A percentile compares a stretch with the other conserved stretches of the same genome.
Evolutionary conservation across 352 stramenopile genomes (phyloP).

Genomic region (Pythium oligandrum): DNA sequence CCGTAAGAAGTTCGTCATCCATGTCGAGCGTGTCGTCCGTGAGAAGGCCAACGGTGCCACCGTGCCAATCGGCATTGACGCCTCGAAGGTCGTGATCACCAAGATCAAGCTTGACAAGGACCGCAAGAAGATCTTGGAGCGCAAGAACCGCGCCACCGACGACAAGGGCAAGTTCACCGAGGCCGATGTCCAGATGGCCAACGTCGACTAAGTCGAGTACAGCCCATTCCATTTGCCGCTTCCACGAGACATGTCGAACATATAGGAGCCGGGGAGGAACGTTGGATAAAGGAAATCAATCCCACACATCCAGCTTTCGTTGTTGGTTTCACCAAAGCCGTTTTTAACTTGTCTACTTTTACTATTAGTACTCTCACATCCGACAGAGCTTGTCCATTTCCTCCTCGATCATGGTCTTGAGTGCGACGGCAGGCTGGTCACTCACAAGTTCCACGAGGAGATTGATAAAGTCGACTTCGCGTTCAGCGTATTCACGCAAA

Average conservation of each 20-base stretch:
- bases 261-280: too few relatives aligned
- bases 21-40: constrained; percentile 97
- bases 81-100: constrained; percentile 98
- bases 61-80: constrained; percentile 96
- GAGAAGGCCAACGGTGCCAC: constrained; percentile 98
- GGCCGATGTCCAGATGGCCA: constrained; percentile 82
- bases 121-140: constrained; percentile 98
- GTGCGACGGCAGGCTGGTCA: constrained; percentile 51
- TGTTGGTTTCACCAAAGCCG: too few relatives aligned
- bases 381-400: constrained; percentile 53
- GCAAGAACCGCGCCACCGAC: constrained; percentile 92
- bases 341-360: too few relatives aligned
- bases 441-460: constrained; percentile 72
- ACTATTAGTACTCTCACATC: too few relatives aligned
- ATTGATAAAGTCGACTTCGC: constrained; percentile 80
- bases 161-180: constrained; percentile 90
- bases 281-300: too few relatives aligned
- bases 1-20: constrained; percentile 99
- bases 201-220: constrained; percentile 75
- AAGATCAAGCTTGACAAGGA: constrained; percentile 99
- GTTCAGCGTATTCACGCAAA: constrained; percentile 63
- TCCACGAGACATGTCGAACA: too few relatives aligned
- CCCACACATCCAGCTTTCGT: too few relatives aligned
- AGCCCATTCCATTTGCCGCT: not conserved
- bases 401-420: constrained; percentile 68